Evolutionary conservation across 2,329 filamentous ascomycete genomes (phyloP), one percentile per base, ranked within the genome.

Genomic region (Fusarium illudens): DNA sequence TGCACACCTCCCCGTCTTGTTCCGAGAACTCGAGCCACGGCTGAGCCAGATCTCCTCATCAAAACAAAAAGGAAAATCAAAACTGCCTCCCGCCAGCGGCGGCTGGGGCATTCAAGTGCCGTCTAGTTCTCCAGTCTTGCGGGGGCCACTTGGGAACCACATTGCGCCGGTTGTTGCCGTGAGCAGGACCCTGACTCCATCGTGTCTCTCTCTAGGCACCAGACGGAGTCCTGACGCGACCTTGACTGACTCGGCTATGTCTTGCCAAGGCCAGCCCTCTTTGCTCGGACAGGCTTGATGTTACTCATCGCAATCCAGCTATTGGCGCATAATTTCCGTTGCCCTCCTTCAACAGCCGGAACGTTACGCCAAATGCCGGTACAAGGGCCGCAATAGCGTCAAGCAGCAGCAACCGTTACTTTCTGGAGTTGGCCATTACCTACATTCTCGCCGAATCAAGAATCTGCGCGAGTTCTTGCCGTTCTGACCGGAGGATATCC

Each of bases 251-350:
- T 57, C 20, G 32, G n/a, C 15, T 20, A 33, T 25, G 17, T 25
- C 46, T 53, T 44, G 19, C 48, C 52, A 58, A 51, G 49, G 56
- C 48, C 55, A 65, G 46, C 25, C 29, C 12, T 17, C 17, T 33
- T 25, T 25, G 37, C 36, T 55, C 19, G 19, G 15, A 19, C 39
- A 56, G 30, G 30, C 22, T 48, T 27, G 25, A 44, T 55, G 52
- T 17, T 39, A 53, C 48, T 62, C 34, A 48, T 52, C 49, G 27
- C 13, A 22, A 68, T 33, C 36, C 52, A 54, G n/a, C 39, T 46
- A 61, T 65, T 68, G 65, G 65, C 58, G 27, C 60, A 57, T 67
- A 65, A 67, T 65, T 61, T 62, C 60, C 65, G 60, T 42, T 54
- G 37, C 65, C 60, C 36, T 50, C 25, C 52, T 32, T 46, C 51